A percentile compares a stretch with the other conserved stretches of the same genome.
phyloP scores from a whole-genome alignment of 192 early-diverging fungal species.

The Pilobolus umbonatus region DNA sequence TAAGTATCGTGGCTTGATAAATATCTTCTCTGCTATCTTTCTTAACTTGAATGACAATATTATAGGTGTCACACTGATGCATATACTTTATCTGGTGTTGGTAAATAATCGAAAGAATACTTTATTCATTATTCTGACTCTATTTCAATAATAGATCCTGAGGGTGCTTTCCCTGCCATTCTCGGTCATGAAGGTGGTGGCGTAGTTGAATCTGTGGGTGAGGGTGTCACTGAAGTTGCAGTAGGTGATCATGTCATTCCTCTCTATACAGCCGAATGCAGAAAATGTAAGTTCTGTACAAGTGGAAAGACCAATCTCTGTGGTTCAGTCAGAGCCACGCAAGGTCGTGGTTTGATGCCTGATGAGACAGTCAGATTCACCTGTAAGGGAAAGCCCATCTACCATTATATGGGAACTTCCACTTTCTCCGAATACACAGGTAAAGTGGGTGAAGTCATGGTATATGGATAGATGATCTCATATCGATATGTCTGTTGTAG shows the following conservation, averaged over 20 bases:
- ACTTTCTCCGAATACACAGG: conserved; percentile 95
- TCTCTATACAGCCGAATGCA: conserved; percentile 86
- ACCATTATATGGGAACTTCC: conserved; percentile 95
- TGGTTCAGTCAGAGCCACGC: conserved; percentile 83
- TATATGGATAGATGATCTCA: neutral
- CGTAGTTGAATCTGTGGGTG: conserved; percentile 94
- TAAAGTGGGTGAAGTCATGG: conserved; percentile 9
- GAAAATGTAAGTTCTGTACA: conserved; percentile 96
- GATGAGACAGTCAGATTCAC: conserved; percentile 89
- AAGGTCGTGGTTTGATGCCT: conserved; percentile 94
- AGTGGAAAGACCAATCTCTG: conserved; percentile 97
- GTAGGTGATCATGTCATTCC: conserved; percentile 97
- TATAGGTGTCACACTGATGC: conserved; percentile 87
- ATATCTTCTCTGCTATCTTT: conserved; percentile 16
- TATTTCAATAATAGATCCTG: conserved; percentile 63
- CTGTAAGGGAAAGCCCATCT: conserved; percentile 82
- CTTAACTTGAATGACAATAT: neutral
- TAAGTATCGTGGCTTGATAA: conserved; percentile 27
- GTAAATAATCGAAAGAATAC: conserved; percentile 31
- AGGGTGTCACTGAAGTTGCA: conserved; percentile 85
- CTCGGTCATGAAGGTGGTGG: conserved; percentile 96
- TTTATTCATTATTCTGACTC: neutral
- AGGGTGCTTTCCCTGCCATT: conserved; percentile 89
- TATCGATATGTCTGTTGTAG: conserved; percentile 28
- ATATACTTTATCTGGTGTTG: conserved; percentile 84